Percentiles rank a stretch among this genome's conserved stretches.
These are phyloP conservation scores for Vachellia pachyceras DNA, from an alignment of 306 rosid species.

Conservation along the genomic window DNA sequence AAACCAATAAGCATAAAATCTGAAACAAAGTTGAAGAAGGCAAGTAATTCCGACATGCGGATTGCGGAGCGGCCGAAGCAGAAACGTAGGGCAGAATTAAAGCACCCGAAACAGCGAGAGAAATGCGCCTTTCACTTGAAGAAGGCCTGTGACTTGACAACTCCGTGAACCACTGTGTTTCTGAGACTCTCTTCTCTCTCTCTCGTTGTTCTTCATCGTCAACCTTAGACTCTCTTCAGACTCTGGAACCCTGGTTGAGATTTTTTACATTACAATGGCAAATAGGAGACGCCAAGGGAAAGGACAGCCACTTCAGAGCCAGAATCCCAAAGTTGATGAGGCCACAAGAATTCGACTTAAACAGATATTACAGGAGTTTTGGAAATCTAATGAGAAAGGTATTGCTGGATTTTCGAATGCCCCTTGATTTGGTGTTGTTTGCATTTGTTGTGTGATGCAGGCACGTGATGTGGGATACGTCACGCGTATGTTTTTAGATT, in stretches of 20 bases:
- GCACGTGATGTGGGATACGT: background rate
- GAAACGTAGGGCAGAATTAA: background rate
- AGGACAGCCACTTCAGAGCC: constrained; percentile 7
- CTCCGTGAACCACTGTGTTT: background rate
- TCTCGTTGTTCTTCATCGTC: background rate
- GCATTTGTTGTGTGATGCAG: background rate
- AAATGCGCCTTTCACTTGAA: background rate
- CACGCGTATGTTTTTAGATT: background rate
- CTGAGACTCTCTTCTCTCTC: background rate
- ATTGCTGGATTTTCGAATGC: background rate
- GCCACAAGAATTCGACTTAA: constrained; percentile 41
- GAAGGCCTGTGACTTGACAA: background rate
- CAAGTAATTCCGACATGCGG: background rate
- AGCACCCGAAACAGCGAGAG: background rate
- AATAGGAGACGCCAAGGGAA: constrained; percentile 38
- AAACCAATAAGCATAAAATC: too few species aligned
- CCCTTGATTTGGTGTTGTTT: background rate
- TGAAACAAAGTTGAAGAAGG: background rate
- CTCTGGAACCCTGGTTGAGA: background rate
- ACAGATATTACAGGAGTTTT: constrained; percentile 43
- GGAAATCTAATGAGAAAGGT: constrained; percentile 61
- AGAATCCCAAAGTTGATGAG: constrained; percentile 41
- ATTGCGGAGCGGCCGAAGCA: background rate
- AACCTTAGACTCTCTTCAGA: background rate
- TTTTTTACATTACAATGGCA: background rate